Conservation (phyloP, 139 green algal genomes). For the Asterochloris erici region DNA sequence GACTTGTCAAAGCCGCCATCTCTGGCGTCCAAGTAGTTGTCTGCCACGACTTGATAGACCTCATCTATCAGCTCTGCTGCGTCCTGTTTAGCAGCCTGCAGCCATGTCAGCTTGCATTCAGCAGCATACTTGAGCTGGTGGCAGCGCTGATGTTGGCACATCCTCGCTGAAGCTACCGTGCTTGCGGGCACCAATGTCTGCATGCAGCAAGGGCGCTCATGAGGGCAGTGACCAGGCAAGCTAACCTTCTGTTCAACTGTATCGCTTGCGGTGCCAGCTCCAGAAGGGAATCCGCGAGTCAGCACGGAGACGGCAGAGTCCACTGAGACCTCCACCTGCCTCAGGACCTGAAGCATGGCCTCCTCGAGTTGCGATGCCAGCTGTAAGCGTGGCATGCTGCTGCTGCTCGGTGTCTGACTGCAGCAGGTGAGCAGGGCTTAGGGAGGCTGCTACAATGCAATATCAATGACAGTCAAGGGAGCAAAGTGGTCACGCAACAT, state of each 20-base stretch:
- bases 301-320: slow-evolving; percentile 6
- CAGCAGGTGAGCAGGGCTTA: too few relatives aligned
- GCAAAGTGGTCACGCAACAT: too few relatives aligned
- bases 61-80: slow-evolving; percentile 45
- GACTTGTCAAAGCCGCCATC: slow-evolving; percentile 43
- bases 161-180: not conserved
- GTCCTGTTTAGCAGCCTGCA: not conserved
- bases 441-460: too few relatives aligned
- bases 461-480: too few relatives aligned
- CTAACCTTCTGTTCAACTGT: not conserved
- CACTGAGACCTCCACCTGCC: slow-evolving; percentile 8
- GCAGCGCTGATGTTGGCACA: not conserved
- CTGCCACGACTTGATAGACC: slow-evolving; percentile 70
- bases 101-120: not conserved
- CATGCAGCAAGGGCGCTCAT: not conserved
- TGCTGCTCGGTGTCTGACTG: too few relatives aligned
- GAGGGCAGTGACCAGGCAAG: not conserved
- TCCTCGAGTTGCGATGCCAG: slow-evolving; percentile 8
- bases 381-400: not conserved
- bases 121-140: not conserved
- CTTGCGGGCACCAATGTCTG: not conserved
- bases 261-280: not conserved
- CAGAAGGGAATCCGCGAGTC: not conserved
- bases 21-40: slow-evolving; percentile 74
- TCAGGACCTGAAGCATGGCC: slow-evolving; percentile 1